These are phyloP conservation scores for Fusarium anguioides DNA, from an alignment of 2,329 filamentous ascomycete species.

Conservation along the genomic window DNA sequence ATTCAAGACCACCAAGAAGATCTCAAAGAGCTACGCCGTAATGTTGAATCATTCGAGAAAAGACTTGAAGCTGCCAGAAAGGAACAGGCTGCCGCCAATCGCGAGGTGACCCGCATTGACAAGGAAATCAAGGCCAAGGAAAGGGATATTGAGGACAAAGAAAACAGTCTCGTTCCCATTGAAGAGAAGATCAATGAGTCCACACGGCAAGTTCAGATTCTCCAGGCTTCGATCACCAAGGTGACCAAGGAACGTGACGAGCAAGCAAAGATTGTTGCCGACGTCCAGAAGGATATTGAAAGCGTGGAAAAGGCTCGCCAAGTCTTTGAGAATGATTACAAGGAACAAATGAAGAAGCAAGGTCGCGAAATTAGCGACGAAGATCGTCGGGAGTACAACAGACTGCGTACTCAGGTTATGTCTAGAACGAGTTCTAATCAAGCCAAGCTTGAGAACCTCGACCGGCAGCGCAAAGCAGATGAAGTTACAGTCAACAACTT, in stretches of 20 bases:
- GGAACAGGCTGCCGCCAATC: slow-evolving; percentile 81
- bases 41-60: slow-evolving; percentile 84
- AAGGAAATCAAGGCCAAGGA: slow-evolving; percentile 87
- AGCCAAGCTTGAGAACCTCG: slow-evolving; percentile 84
- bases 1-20: slow-evolving; percentile 96
- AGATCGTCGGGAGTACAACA: slow-evolving; percentile 91
- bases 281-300: slow-evolving; percentile 82
- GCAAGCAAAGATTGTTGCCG: slow-evolving; percentile 74
- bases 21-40: slow-evolving; percentile 89
- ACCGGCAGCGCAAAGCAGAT: slow-evolving; percentile 89
- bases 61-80: slow-evolving; percentile 83
- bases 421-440: slow-evolving; percentile 84
- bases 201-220: slow-evolving; percentile 74
- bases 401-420: slow-evolving; percentile 84
- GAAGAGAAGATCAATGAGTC: slow-evolving; percentile 91
- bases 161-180: slow-evolving; percentile 87
- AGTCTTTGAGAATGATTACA: slow-evolving; percentile 89
- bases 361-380: slow-evolving; percentile 86
- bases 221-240: slow-evolving; percentile 74
- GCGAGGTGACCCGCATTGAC: slow-evolving; percentile 84
- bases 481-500: slow-evolving; percentile 90
- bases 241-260: slow-evolving; percentile 81
- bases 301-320: slow-evolving; percentile 90
- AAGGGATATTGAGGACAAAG: slow-evolving; percentile 85
- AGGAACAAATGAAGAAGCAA: slow-evolving; percentile 84